These are phyloP conservation scores for Fusarium robinianum DNA, from an alignment of 2,329 filamentous ascomycete species.

Conservation along the genomic window DNA sequence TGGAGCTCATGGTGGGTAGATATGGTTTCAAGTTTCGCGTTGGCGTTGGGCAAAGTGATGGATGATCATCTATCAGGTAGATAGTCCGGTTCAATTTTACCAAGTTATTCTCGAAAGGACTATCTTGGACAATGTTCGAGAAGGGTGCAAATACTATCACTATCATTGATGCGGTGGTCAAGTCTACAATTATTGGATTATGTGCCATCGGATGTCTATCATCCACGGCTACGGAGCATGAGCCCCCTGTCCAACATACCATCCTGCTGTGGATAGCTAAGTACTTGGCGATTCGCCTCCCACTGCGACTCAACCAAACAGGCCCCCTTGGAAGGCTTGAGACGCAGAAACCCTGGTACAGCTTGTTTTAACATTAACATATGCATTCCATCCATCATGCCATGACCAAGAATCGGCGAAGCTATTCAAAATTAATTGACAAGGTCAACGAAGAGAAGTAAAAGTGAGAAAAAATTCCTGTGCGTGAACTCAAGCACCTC, in stretches of 20 bases:
- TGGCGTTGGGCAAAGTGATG: too few relatives aligned
- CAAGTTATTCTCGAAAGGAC: too few relatives aligned
- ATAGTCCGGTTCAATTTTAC: too few relatives aligned
- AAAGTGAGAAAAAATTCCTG: constrained; percentile 8
- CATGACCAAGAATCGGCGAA: constrained; percentile 14
- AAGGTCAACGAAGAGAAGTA: constrained; percentile 6
- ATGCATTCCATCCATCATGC: constrained; percentile 17
- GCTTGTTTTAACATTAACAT: constrained; percentile 16
- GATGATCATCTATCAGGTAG: too few relatives aligned
- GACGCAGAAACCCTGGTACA: constrained; percentile 1
- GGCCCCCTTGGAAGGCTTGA: neutral
- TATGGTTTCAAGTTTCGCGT: too few relatives aligned
- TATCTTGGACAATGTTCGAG: too few relatives aligned
- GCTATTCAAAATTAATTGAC: constrained; percentile 18
- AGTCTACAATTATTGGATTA: constrained; percentile 25
- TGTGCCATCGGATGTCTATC: constrained; percentile 21
- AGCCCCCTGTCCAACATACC: constrained; percentile 18
- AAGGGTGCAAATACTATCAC: constrained; percentile 5
- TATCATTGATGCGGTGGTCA: too few relatives aligned
- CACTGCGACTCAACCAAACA: too few relatives aligned
- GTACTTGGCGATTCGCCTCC: too few relatives aligned
- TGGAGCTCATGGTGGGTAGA: too few relatives aligned
- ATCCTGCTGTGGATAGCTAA: constrained; percentile 13
- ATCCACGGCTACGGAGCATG: constrained; percentile 9
- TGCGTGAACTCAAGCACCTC: constrained; percentile 9